Evolutionary conservation across 257 asterid species (phyloP), one percentile per base, ranked within the genome.

Genomic region (Capsicum rhomboideum): DNA sequence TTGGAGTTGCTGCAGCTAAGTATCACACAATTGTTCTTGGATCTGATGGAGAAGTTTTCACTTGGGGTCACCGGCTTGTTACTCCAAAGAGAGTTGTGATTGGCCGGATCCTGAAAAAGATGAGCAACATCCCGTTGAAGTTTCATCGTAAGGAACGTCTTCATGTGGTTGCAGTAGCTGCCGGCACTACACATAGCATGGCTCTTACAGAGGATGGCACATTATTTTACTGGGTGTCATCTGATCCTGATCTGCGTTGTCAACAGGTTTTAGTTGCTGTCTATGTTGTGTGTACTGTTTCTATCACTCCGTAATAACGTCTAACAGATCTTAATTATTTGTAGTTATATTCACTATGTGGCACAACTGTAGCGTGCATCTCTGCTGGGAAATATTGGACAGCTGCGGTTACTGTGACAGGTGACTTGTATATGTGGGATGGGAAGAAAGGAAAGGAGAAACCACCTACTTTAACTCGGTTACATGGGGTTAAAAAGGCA

Each of bases 61-160:
- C 99, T 74, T 97, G 99, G 99, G 99, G 99, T 80, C 99, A 97
- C 87, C 96, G 97, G 49, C 97, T 95, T 81, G 99, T 97, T 82
- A 93, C 90, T 83, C 99, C 99, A 11, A 92, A 92, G 80, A 97
- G 99, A 72, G 97, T 97, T 40, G 86, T 93, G 58, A 84, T 95
- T 86, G 87, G 93, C 37, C 92, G 97, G 89, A 92, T 91, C 83
- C 87, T 86, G 4, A 93, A 67, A 84, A 97, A 95, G 89, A 78
- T 74, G 77, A 97, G 98, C 86, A 97, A 83, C 83, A 86, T 89
- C 29, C 80, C 86, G 59, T 84, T 97, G 84, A 94, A 95, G 87
- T 95, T 95, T 91, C 99, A 97, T 78, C 92, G 97, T 83, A 91
- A 90, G 89, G 90, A 90, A 85, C 97, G 98, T 74, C 95, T 93